Conservation (phyloP, 2,329 filamentous ascomycete genomes). For the Ambrosiella beaveri region DNA sequence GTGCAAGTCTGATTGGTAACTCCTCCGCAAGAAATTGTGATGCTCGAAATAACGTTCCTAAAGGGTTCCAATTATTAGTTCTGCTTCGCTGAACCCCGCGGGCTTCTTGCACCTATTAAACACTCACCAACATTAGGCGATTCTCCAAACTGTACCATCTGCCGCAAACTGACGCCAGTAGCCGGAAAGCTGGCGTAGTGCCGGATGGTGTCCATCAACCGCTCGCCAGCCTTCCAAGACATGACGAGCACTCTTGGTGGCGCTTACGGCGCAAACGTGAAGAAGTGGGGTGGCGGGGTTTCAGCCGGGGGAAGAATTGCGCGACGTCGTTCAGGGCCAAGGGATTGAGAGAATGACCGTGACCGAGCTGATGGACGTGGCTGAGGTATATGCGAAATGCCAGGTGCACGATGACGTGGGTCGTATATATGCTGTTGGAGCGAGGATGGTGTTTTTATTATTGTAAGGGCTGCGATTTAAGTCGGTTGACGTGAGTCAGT, state of each 20-base stretch:
- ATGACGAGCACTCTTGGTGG: conserved; percentile 32
- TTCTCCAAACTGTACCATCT: conserved; percentile 99
- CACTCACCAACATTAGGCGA: conserved; percentile 68
- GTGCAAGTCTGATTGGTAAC: conserved; percentile 86
- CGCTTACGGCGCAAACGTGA: neutral
- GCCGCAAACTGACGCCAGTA: conserved; percentile 84
- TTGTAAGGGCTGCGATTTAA: too few species aligned
- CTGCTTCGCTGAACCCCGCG: neutral
- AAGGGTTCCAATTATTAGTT: neutral
- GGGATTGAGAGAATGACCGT: neutral
- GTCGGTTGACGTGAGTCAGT: too few species aligned
- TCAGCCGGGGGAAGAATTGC: neutral
- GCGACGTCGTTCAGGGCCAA: neutral
- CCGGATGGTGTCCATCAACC: conserved; percentile 90
- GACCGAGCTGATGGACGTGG: neutral
- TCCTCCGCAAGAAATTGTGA: conserved; percentile 98
- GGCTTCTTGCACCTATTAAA: neutral
- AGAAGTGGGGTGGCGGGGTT: neutral
- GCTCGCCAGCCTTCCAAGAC: conserved; percentile 85
- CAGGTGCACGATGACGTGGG: too few species aligned
- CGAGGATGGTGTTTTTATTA: too few species aligned
- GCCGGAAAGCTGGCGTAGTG: conserved; percentile 96
- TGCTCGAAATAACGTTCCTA: conserved; percentile 88
- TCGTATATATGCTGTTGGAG: too few species aligned
- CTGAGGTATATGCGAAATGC: neutral